Base-by-base conservation (phyloP, 129 eudicot species). In the Centella asiatica region DNA sequence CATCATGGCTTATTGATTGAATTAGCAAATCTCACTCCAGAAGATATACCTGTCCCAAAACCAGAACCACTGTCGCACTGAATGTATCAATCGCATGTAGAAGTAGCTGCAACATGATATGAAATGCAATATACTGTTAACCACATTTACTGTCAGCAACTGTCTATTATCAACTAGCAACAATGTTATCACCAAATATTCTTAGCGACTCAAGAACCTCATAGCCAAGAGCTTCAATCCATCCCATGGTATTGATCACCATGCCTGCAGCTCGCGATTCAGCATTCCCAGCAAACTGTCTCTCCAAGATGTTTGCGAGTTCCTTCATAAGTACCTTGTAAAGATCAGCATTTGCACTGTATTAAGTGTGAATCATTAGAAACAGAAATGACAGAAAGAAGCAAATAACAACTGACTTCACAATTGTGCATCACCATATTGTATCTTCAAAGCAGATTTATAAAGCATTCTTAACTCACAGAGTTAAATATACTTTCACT, bases 201-300 rank as follows among this genome's bases (percentile, higher is more conserved):
- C 54, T 64, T 10, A 42, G 45, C 36, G 49, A 62, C 25, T 40
- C 69, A 42, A 7, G 23, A 81, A 84, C 98, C 80, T 92, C 98
- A 77, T 92, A 92, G 62, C 98, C 98, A 69, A 80, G 81, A 67
- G 90, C 94, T 55, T 92, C 98, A 62, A 86, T 84, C 81, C 86
- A 92, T 60, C 98, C 98, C 98, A 92, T 92, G 71, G 98, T 87
- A 75, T 92, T 92, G 64, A 92, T 87, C 46, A 92, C 95, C 98
- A 92, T 86, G 73, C 98, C 95, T 5, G 98, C 85, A 39, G 98
- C 98, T 70, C 95, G 85, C 62, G 98, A 92, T 68, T 92, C 98
- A 11, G 83, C 58, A 61, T 92, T 92, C 59, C 94, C 98, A 31
- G 90, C 64, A 62, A 92, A 87, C 44, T 87, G 98, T 53, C 77